Percentiles rank a stretch among this genome's conserved stretches.
Conservation (phyloP, 179 eudicot species). For the Amaranthus tricolor region DNA sequence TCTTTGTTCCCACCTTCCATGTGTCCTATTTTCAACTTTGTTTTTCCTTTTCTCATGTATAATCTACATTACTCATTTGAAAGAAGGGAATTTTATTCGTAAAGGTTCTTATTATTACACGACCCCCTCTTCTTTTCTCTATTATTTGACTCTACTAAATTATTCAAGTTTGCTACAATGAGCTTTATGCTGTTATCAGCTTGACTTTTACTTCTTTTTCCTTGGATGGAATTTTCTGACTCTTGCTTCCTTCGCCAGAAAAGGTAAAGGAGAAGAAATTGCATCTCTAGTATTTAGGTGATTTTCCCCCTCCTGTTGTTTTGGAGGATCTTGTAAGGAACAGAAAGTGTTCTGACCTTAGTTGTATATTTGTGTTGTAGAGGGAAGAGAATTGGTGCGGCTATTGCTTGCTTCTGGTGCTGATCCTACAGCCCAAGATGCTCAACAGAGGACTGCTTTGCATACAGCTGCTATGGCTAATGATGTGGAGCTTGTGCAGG, state of each 20-base stretch:
- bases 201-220: neutral
- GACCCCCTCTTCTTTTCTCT: neutral
- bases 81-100: neutral
- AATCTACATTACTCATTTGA: neutral
- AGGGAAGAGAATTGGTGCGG: constrained; percentile 86
- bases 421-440: constrained; percentile 79
- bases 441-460: constrained; percentile 78
- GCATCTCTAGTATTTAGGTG: neutral
- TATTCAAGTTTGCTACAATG: neutral
- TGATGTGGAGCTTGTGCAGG: constrained; percentile 88
- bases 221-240: neutral
- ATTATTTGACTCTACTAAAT: neutral
- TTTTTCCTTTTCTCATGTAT: neutral
- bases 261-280: neutral
- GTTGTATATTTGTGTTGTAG: constrained; percentile 37
- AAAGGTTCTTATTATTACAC: neutral
- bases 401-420: constrained; percentile 92
- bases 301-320: constrained; percentile 1
- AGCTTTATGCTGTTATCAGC: neutral
- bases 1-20: too few species aligned
- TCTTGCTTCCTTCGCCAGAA: too few species aligned
- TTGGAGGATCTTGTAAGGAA: neutral
- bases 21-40: too few species aligned
- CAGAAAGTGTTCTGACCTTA: constrained; percentile 2
- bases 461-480: constrained; percentile 96